phyloP scores from a whole-genome alignment of 2,329 filamentous ascomycete genomes.

The Xylariales sp. region DNA sequence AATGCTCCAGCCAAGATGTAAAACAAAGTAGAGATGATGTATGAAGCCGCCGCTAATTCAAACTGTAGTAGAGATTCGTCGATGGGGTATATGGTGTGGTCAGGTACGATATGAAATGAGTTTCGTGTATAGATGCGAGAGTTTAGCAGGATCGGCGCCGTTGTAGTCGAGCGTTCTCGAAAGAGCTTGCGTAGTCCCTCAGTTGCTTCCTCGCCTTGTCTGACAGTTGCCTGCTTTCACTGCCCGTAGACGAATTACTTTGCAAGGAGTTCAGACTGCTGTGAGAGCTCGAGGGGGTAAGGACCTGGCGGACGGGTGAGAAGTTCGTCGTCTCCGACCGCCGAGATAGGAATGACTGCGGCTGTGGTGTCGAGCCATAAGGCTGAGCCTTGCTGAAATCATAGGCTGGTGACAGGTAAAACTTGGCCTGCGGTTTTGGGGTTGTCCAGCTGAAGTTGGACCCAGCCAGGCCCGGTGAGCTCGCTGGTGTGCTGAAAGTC shows the following conservation, averaged over 20 bases:
- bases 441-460: constrained; percentile 48
- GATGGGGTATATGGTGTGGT: constrained; percentile 15
- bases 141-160: constrained; percentile 52
- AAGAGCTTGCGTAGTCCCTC: constrained; percentile 79
- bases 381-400: constrained; percentile 65
- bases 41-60: neutral
- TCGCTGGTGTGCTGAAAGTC: constrained; percentile 51
- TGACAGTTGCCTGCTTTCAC: constrained; percentile 57
- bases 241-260: constrained; percentile 50
- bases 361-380: constrained; percentile 47
- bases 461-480: constrained; percentile 49
- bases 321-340: constrained; percentile 24
- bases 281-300: constrained; percentile 74
- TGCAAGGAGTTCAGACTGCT: constrained; percentile 78
- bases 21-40: constrained; percentile 15
- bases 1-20: constrained; percentile 1
- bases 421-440: constrained; percentile 38
- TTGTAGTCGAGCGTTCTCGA: constrained; percentile 70
- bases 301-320: constrained; percentile 37
- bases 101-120: constrained; percentile 1
- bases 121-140: constrained; percentile 1
- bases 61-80: constrained; percentile 13
- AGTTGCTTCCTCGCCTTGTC: constrained; percentile 76
- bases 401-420: constrained; percentile 70
- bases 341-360: constrained; percentile 33